Evolutionary conservation across 169 alveolate genomes (phyloP).

Genomic region (Plasmodium vinckei): DNA sequence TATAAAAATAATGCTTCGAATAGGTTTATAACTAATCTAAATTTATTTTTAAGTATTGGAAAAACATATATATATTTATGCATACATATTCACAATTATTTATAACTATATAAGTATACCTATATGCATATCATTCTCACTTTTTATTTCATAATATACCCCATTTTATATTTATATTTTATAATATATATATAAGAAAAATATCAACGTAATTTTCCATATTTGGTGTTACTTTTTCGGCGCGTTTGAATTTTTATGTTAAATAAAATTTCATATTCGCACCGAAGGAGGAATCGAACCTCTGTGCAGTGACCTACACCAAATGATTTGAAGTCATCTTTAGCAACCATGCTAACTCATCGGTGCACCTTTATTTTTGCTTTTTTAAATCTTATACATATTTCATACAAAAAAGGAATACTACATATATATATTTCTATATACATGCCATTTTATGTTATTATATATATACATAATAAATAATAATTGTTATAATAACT

Average conservation of each 20-base stretch:
- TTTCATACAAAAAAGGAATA: neutral
- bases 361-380: slow-evolving; percentile 27
- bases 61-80: no score
- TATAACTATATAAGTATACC: no score
- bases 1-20: no score
- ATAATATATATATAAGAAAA: no score
- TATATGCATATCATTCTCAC: neutral
- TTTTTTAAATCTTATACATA: neutral
- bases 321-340: slow-evolving; percentile 76
- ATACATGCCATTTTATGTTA: neutral
- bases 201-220: no score
- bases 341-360: slow-evolving; percentile 78
- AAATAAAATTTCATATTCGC: slow-evolving; percentile 16
- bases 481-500: no score
- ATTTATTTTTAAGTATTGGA: no score
- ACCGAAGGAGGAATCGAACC: slow-evolving; percentile 80
- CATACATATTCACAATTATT: no score
- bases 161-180: no score
- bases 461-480: no score
- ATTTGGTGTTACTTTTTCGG: neutral
- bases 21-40: no score
- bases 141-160: neutral
- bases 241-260: neutral
- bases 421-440: neutral
- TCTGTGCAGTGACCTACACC: slow-evolving; percentile 75